These are phyloP conservation scores for Rhizopus stolonifer DNA, from an alignment of 371 early-diverging fungal species.

Conservation along the genomic window DNA sequence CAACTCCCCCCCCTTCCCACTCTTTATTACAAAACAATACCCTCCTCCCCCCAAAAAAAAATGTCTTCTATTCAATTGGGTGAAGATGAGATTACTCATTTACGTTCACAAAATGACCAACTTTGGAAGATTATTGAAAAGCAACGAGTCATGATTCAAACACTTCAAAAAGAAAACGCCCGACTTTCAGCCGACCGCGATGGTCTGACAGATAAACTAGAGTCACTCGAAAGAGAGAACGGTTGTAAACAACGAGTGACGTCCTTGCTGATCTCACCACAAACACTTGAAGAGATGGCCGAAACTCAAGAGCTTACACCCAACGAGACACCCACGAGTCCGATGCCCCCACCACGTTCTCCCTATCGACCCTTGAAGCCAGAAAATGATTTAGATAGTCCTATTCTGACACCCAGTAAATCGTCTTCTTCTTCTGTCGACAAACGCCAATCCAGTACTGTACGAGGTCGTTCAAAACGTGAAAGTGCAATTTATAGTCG, in stretches of 20 bases:
- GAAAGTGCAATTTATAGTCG: constrained; percentile 8
- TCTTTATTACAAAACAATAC: too few species aligned
- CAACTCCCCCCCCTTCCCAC: too few species aligned
- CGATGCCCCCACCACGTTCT: constrained; percentile 35
- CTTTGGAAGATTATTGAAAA: constrained; percentile 91
- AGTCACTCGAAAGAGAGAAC: constrained; percentile 29
- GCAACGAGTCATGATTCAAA: constrained; percentile 81
- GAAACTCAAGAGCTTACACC: constrained; percentile 27
- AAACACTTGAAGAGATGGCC: constrained; percentile 27
- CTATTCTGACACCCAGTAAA: constrained; percentile 30
- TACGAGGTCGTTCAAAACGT: constrained; percentile 7
- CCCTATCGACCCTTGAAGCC: constrained; percentile 31
- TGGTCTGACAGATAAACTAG: constrained; percentile 43
- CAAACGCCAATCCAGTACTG: constrained; percentile 17
- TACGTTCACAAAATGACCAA: constrained; percentile 74
- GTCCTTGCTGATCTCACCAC: constrained; percentile 37
- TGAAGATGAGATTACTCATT: constrained; percentile 29
- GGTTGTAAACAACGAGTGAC: constrained; percentile 24
- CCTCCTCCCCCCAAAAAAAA: too few species aligned
- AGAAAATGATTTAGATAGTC: constrained; percentile 11
- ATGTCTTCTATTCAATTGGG: too few species aligned
- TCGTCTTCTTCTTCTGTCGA: constrained; percentile 29
- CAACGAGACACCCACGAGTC: constrained; percentile 14
- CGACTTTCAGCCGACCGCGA: constrained; percentile 56
- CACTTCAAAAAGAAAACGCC: constrained; percentile 60